Evolutionary conservation across 106 monocot genomes (phyloP), one percentile per base, ranked within the genome.

Genomic region (Dendrobium huoshanense): DNA sequence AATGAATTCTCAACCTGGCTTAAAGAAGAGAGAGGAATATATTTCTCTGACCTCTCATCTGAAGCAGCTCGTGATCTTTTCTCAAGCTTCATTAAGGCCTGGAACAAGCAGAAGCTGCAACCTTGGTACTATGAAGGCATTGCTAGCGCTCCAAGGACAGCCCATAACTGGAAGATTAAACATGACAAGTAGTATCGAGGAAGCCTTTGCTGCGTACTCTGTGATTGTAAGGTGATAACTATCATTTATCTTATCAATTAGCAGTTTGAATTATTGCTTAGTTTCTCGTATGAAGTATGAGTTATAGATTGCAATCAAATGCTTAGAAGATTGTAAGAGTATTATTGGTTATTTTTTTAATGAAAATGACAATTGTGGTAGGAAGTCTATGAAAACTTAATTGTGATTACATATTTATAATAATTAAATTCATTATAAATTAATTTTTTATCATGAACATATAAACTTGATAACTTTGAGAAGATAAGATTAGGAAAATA

Each of bases 1-100:
- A 97, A 94, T 41, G 97, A 97, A 78, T 97, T 97, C 65, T 89
- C 97, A 8, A 91, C 94, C 20, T 97, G 97, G 97, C 82, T 97
- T 78, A 97, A 97, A 80, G 90, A 97, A 89, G 89, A 94, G 83
- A 87, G 82, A 65, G 90, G 82, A 2, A 81, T 83, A 78, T 97
- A 86, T 70, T 97, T 97, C 80, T 92, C 86, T 0, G 91, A 97
- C 40, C 92, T 97, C 44, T 92, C 97, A 3, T 94, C 97, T 1
- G 92, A 88, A 25, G 70, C 82, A 37, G 87, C 97, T 45, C 84
- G 87, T 11, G 87, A 92, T 6, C 76, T 92, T 68, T 94, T 94
- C 86, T 86, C 80, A 18, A 72, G 84, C 9, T 96, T 96, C 54
- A 73, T 92, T 67, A 92, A 92, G 77, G 82, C 44, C 3, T 94